Conservation (phyloP, 805 yeast genomes). For the Yamadazyma phyllophila region DNA sequence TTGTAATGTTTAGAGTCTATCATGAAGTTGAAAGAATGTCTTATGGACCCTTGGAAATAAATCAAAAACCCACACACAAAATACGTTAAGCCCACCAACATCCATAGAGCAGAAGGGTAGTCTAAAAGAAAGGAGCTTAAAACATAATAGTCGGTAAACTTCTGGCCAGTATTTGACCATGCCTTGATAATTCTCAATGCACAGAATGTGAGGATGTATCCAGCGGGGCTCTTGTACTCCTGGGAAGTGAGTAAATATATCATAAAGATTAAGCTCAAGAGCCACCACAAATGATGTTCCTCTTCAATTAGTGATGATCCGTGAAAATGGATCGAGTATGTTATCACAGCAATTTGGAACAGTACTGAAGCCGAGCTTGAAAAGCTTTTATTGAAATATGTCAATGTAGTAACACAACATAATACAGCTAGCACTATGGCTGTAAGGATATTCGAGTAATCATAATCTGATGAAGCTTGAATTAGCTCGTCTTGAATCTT, state of each 20-base stretch:
- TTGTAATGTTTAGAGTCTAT: slow-evolving; percentile 18
- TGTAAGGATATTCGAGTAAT: slow-evolving; percentile 45
- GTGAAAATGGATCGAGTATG: slow-evolving; percentile 70
- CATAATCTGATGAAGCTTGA: slow-evolving; percentile 70
- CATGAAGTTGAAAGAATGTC: slow-evolving; percentile 14
- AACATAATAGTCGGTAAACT: slow-evolving; percentile 45
- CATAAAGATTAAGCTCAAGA: slow-evolving; percentile 21
- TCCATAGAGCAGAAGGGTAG: slow-evolving; percentile 44
- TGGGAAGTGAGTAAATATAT: slow-evolving; percentile 6
- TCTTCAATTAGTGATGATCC: slow-evolving; percentile 82
- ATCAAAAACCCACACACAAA: slow-evolving; percentile 18
- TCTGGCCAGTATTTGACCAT: slow-evolving; percentile 92
- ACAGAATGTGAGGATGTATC: slow-evolving; percentile 18
- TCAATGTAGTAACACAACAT: slow-evolving; percentile 28
- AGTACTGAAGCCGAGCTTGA: neutral
- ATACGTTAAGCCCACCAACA: slow-evolving; percentile 42
- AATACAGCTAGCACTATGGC: slow-evolving; percentile 28
- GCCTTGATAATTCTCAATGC: slow-evolving; percentile 63
- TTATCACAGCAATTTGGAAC: slow-evolving; percentile 19
- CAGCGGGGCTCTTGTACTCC: neutral
- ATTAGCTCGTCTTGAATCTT: slow-evolving; percentile 51
- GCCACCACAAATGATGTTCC: slow-evolving; percentile 97
- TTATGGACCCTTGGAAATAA: slow-evolving; percentile 24
- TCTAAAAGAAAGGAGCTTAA: slow-evolving; percentile 43
- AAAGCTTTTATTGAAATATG: slow-evolving; percentile 17